A percentile compares a stretch with the other conserved stretches of the same genome.
These are phyloP conservation scores for Monoraphidium neglectum DNA, from an alignment of 139 green algal species.

Conservation along the genomic window DNA sequence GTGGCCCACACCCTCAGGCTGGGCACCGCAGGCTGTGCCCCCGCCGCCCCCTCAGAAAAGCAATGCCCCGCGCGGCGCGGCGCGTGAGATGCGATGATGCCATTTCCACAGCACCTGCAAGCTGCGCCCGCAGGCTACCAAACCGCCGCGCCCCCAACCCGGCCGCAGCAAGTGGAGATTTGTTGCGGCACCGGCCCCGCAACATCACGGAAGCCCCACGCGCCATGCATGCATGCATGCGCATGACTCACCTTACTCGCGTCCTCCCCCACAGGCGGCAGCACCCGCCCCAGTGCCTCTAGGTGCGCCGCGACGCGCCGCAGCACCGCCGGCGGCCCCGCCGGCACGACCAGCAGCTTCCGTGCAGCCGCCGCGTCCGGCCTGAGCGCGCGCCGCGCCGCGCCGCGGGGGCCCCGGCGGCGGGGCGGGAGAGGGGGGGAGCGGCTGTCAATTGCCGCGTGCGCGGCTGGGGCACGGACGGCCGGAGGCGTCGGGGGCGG, in stretches of 20 bases:
- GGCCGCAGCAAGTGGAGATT: neutral
- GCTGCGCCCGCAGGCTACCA: neutral
- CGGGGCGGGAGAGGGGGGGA: neutral
- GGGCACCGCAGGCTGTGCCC: no score
- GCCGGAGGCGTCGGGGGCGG: neutral
- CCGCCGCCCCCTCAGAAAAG: no score
- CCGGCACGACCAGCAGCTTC: conserved; percentile 23
- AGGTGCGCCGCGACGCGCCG: conserved; percentile 2
- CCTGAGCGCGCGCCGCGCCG: neutral
- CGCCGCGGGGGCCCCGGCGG: neutral
- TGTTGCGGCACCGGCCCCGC: neutral
- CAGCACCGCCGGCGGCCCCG: conserved; percentile 6
- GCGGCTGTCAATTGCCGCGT: neutral
- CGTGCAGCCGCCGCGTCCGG: conserved; percentile 33
- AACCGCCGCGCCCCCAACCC: neutral
- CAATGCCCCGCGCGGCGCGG: no score
- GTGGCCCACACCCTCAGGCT: no score
- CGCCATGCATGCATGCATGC: neutral
- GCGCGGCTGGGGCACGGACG: neutral
- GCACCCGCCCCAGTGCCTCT: conserved; percentile 19
- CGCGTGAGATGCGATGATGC: neutral
- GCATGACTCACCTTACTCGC: neutral
- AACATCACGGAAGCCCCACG: neutral
- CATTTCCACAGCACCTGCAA: neutral
- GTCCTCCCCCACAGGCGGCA: neutral